Percentiles rank a stretch among this genome's conserved stretches.
phyloP scores from a whole-genome alignment of 228 moss, liverwort and hornwort species.

The Sphagnum fallax region DNA sequence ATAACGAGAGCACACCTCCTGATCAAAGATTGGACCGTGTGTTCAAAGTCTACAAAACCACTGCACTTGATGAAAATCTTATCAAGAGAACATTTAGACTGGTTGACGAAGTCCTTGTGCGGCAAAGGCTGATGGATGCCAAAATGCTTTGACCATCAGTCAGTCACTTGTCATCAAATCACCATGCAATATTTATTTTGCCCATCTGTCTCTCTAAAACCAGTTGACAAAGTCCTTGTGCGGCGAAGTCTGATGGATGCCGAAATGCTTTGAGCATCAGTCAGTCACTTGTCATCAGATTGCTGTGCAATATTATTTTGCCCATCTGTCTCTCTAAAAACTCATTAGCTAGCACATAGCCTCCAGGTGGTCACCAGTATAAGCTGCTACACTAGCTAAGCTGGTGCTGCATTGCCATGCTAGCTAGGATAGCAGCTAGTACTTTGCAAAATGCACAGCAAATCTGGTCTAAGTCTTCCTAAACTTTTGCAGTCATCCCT shows the following conservation, averaged over 20 bases:
- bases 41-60: conserved; percentile 55
- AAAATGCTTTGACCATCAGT: conserved; percentile 16
- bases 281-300: too few species aligned
- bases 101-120: conserved; percentile 43
- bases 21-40: conserved; percentile 30
- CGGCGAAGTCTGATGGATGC: conserved; percentile 17
- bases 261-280: conserved; percentile 15
- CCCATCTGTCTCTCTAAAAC: conserved; percentile 19
- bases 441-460: too few species aligned
- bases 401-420: too few species aligned
- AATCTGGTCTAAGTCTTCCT: too few species aligned
- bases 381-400: too few species aligned
- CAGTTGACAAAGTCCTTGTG: conserved; percentile 44
- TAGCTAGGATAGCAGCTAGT: too few species aligned
- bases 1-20: conserved; percentile 23
- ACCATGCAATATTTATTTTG: too few species aligned
- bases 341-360: conserved; percentile 19
- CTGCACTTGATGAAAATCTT: conserved; percentile 43
- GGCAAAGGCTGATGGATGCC: conserved; percentile 17
- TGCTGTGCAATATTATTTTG: too few species aligned
- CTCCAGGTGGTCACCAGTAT: too few species aligned
- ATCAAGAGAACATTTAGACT: conserved; percentile 52
- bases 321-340: conserved; percentile 19
- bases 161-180: too few species aligned
- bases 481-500: too few species aligned